Percentiles rank a stretch among this genome's conserved stretches.
Conservation (phyloP, 805 yeast species). For the Scheffersomyces spartinae region DNA sequence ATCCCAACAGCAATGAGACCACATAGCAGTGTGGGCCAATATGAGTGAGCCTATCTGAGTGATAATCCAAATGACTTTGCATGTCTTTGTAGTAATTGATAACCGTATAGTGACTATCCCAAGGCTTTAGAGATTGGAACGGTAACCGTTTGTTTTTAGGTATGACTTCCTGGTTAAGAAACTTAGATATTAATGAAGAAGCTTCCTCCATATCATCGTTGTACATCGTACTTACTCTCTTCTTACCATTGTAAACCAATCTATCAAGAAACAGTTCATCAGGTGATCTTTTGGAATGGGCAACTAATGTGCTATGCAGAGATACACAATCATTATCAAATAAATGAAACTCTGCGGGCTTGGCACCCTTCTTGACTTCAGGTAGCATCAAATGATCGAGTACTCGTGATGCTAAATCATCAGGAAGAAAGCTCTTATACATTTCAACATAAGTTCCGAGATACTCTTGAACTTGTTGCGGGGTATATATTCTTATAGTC, state of each 20-base stretch:
- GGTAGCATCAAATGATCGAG: slow-evolving; percentile 30
- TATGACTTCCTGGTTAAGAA: slow-evolving; percentile 19
- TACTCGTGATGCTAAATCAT: slow-evolving; percentile 33
- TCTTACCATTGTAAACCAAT: slow-evolving; percentile 33
- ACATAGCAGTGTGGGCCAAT: slow-evolving; percentile 64
- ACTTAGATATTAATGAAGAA: slow-evolving; percentile 28
- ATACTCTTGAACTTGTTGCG: slow-evolving; percentile 37
- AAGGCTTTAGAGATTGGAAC: slow-evolving; percentile 25
- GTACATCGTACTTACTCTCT: slow-evolving; percentile 18
- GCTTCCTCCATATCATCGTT: slow-evolving; percentile 29
- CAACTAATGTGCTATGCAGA: slow-evolving; percentile 33
- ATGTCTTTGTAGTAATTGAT: slow-evolving; percentile 44
- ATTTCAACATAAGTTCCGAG: slow-evolving; percentile 39
- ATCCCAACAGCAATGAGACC: slow-evolving; percentile 60
- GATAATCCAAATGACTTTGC: slow-evolving; percentile 53
- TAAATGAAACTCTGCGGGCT: slow-evolving; percentile 38
- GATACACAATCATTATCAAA: slow-evolving; percentile 54
- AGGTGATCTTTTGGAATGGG: slow-evolving; percentile 5
- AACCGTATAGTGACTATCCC: slow-evolving; percentile 46
- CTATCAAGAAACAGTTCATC: slow-evolving; percentile 4
- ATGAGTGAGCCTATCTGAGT: slow-evolving; percentile 61
- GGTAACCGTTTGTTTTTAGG: slow-evolving; percentile 19
- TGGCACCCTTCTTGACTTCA: slow-evolving; percentile 29
- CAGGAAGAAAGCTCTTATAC: slow-evolving; percentile 41
- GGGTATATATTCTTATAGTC: slow-evolving; percentile 34